These are phyloP conservation scores for Strigomonas culicis DNA, from an alignment of 208 protist genomes.

Conservation along the genomic window DNA sequence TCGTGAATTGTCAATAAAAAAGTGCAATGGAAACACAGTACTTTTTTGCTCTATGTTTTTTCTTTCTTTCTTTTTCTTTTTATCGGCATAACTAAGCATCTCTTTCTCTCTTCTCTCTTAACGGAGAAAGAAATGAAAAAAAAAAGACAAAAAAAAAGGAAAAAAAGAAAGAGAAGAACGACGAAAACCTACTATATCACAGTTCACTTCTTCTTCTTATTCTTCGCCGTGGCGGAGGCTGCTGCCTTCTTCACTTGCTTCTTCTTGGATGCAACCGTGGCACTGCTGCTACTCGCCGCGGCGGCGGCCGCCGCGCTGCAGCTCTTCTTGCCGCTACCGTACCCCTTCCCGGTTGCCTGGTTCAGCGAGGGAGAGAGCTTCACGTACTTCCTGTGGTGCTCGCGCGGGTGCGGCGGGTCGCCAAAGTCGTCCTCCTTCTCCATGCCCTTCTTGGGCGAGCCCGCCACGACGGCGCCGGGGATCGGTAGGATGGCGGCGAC, in stretches of 20 bases:
- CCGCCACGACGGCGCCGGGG: neutral
- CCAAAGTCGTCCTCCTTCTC: conserved; percentile 7
- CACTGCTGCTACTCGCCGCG: conserved; percentile 2
- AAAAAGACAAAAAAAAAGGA: conserved; percentile 12
- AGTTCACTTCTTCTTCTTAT: conserved; percentile 19
- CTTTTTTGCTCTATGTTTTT: conserved; percentile 7
- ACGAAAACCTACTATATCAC: neutral
- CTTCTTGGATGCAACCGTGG: neutral
- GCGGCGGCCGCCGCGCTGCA: neutral
- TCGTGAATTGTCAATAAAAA: neutral
- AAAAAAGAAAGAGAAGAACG: conserved; percentile 1
- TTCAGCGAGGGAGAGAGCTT: neutral
- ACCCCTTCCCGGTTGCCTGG: neutral
- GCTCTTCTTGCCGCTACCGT: conserved; percentile 3
- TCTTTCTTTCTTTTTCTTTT: conserved; percentile 9
- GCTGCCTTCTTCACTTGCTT: conserved; percentile 9
- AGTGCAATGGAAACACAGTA: neutral
- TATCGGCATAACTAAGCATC: too few relatives aligned
- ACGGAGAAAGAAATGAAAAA: neutral
- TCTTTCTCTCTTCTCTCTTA: conserved; percentile 7
- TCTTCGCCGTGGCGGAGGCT: conserved; percentile 14
- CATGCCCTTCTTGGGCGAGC: conserved; percentile 6
- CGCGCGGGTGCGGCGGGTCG: conserved; percentile 10
- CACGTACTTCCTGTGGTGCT: conserved; percentile 8
- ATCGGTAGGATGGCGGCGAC: conserved; percentile 3